Evolutionary conservation across 2,329 filamentous ascomycete species (phyloP), one percentile per base, ranked within the genome.

Genomic region (Saccharata proteae): DNA sequence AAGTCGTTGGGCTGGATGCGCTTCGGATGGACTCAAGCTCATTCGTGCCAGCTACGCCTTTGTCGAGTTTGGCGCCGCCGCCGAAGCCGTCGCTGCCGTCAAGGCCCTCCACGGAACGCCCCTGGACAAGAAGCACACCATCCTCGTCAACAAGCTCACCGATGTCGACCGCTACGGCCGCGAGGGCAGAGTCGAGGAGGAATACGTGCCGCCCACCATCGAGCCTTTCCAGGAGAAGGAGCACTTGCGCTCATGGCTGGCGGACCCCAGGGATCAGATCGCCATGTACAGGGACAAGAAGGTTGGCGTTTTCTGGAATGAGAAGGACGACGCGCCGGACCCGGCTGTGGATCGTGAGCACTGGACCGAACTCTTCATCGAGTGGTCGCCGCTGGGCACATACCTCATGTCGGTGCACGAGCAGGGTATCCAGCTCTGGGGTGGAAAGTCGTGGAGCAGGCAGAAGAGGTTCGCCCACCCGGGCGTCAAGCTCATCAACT

Each of bases 311-410:
- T 93, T 81, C 69, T 98, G 88, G 88, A 96, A 96, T 66, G 93
- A 92, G 67, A 90, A 93, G 62, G 88, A 80, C 60, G 86, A 94
- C 38, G 60, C 69, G 14, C 85, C 88, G 4, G 90, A 98, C 58
- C 75, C 73, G 41, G 73, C 94, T 21, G 83, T 98, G 36, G 88
- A 96, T 51, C 79, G 90, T 44, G 77, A 80, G 49, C 82, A 92
- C 68, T 98, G 90, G 90, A 98, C 90, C 38, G 90, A 98, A 61
- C 83, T 83, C 21, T 98, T 98, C 54, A 79, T 98, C 30, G 84
- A 93, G 62, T 98, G 90, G 90, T 96, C 90, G 34, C 90, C 90
- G 25, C 76, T 82, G 43, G 90, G 90, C 44, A 96, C 88, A 34
- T 98, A 75, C 60, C 72, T 98, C 40, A 88, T 86, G 36, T 96